Evolutionary conservation across 371 early-diverging fungal species (phyloP).

Genomic region (Catenaria anguillulae): DNA sequence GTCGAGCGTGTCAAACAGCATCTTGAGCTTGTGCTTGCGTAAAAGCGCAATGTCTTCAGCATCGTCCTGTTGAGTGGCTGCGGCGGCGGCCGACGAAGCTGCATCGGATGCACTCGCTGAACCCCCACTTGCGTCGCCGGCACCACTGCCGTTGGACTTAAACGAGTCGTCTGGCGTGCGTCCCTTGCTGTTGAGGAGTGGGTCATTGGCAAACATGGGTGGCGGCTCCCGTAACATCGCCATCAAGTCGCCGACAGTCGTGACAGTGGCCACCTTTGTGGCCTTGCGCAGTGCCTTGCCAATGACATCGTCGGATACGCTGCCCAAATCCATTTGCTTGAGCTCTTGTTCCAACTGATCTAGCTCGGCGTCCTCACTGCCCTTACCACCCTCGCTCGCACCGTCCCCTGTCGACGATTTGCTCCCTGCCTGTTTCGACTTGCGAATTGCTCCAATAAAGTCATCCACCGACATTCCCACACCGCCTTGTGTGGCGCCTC

Average conservation of each 20-base stretch:
- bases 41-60: neutral
- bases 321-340: neutral
- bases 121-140: no score
- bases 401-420: no score
- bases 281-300: neutral
- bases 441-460: no score
- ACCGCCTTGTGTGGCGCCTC: no score
- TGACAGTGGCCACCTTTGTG: neutral
- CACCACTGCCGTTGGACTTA: no score
- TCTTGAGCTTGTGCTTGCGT: neutral
- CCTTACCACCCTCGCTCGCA: no score
- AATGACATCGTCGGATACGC: neutral
- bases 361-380: neutral
- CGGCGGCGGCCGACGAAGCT: no score
- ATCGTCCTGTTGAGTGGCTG: neutral
- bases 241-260: neutral
- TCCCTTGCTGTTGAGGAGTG: no score
- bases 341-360: neutral
- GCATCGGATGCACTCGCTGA: no score
- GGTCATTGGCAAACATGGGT: neutral
- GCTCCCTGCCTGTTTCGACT: no score
- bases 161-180: no score
- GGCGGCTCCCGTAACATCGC: neutral
- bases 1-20: neutral
- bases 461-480: no score